phyloP scores from a whole-genome alignment of 441 rosid genomes.

The Geranium incanum region DNA sequence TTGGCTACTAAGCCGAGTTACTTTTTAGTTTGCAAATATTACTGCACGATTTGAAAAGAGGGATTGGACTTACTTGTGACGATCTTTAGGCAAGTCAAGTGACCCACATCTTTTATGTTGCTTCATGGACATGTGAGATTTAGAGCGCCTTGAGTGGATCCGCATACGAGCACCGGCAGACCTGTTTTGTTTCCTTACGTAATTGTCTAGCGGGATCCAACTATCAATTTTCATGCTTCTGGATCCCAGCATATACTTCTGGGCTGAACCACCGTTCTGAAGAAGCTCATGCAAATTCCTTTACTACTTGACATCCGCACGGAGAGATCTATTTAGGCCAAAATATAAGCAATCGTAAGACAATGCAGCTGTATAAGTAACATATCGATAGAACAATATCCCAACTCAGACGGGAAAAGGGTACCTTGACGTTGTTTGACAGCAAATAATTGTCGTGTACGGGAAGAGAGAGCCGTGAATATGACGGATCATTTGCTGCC shows the following conservation, averaged over 20 bases:
- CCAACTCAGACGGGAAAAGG: slow-evolving; percentile 10
- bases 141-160: slow-evolving; percentile 67
- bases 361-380: neutral
- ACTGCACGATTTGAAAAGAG: neutral
- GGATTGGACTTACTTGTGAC: slow-evolving; percentile 46
- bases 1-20: slow-evolving; percentile 1
- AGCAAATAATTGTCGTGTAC: slow-evolving; percentile 48
- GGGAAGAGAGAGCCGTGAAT: slow-evolving; percentile 40
- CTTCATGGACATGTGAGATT: slow-evolving; percentile 66
- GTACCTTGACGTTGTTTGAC: slow-evolving; percentile 41
- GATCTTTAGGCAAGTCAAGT: slow-evolving; percentile 42
- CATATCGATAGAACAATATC: neutral
- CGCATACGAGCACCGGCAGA: slow-evolving; percentile 37
- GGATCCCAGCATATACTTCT: slow-evolving; percentile 65
- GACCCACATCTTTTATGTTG: slow-evolving; percentile 60
- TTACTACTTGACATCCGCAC: slow-evolving; percentile 46
- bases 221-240: slow-evolving; percentile 53
- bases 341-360: neutral
- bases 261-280: slow-evolving; percentile 70
- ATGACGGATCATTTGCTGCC: slow-evolving; percentile 40
- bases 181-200: slow-evolving; percentile 37
- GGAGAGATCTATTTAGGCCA: slow-evolving; percentile 8
- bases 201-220: slow-evolving; percentile 80
- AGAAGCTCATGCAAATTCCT: slow-evolving; percentile 64
- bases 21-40: neutral